Conservation (phyloP, 352 stramenopile genomes). For the Globisporangium nunn region DNA sequence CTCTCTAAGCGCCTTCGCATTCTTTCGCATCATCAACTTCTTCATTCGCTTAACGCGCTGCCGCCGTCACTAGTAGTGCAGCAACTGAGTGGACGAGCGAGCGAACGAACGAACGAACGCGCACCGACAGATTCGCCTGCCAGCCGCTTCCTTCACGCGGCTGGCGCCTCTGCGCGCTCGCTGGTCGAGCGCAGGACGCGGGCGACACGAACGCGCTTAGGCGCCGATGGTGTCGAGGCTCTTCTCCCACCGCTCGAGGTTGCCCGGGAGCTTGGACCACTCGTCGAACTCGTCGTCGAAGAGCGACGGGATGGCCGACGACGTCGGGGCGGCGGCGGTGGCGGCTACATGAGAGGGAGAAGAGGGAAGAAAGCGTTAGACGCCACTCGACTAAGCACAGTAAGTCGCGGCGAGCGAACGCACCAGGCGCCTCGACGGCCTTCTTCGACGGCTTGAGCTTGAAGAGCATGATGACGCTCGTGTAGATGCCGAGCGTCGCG, state of each 20-base stretch:
- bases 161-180: not conserved
- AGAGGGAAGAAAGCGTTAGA: not conserved
- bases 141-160: too few species aligned
- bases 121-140: too few species aligned
- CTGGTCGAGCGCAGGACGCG: slow-evolving; percentile 1
- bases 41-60: not conserved
- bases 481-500: slow-evolving; percentile 76
- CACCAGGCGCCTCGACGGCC: slow-evolving; percentile 47
- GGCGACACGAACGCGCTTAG: slow-evolving; percentile 26
- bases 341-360: slow-evolving; percentile 11
- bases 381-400: not conserved
- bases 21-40: not conserved
- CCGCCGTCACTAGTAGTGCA: not conserved
- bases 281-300: slow-evolving; percentile 83
- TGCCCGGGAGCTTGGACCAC: slow-evolving; percentile 82
- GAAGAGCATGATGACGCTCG: slow-evolving; percentile 71
- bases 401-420: not conserved
- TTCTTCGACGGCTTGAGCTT: slow-evolving; percentile 85
- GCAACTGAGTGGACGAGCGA: too few species aligned
- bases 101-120: too few species aligned
- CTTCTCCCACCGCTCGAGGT: slow-evolving; percentile 85
- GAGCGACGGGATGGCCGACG: slow-evolving; percentile 69
- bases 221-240: slow-evolving; percentile 80
- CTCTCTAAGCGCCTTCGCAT: not conserved
- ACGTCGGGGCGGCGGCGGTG: slow-evolving; percentile 28